Conservation (phyloP, 2,329 filamentous ascomycete species). For the Raffaelea albimanens region DNA sequence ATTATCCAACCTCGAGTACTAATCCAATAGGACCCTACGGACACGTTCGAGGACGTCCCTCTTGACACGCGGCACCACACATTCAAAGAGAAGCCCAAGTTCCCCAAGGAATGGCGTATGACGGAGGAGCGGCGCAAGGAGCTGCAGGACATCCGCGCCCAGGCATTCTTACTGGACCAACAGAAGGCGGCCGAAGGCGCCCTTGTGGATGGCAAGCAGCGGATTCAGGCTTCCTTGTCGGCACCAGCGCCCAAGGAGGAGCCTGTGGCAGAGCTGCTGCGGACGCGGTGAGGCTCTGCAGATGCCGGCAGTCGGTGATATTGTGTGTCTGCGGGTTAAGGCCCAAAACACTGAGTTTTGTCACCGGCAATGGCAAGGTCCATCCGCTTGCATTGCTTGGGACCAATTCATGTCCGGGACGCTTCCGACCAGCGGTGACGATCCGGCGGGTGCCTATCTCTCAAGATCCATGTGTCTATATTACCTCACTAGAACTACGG, state of each 20-base stretch:
- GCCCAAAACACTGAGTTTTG: too few species aligned
- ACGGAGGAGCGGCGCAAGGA: conserved; percentile 57
- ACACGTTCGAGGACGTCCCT: conserved; percentile 82
- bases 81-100: conserved; percentile 55
- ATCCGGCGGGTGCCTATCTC: too few species aligned
- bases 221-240: conserved; percentile 31
- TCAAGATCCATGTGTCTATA: too few species aligned
- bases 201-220: conserved; percentile 48
- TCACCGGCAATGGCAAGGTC: too few species aligned
- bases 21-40: conserved; percentile 49
- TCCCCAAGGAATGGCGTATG: conserved; percentile 78
- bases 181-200: conserved; percentile 40
- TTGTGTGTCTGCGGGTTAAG: too few species aligned
- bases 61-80: conserved; percentile 81
- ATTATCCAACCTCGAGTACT: not conserved
- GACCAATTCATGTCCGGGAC: too few species aligned
- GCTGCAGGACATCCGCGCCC: conserved; percentile 51
- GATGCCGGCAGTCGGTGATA: too few species aligned
- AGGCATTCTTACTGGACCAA: conserved; percentile 44
- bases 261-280: conserved; percentile 16
- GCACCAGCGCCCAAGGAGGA: conserved; percentile 9
- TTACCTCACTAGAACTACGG: too few species aligned
- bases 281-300: conserved; percentile 3
- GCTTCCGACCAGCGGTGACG: too few species aligned
- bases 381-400: too few species aligned